These are phyloP conservation scores for Singerocomus rubriflavus DNA, from an alignment of 1,284 basidiomycete species.

Conservation along the genomic window DNA sequence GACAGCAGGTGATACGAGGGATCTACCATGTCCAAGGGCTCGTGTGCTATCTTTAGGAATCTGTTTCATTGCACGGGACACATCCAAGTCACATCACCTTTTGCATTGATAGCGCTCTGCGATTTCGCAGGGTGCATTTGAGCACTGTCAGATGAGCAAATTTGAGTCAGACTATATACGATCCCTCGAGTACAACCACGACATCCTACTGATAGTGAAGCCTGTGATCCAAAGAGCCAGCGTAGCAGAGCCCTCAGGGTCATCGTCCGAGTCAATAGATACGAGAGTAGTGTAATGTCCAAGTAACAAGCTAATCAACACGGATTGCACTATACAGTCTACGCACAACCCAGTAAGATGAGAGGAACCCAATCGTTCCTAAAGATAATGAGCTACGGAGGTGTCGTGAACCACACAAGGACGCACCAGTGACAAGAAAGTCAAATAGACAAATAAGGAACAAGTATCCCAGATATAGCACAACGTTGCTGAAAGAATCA, in stretches of 20 bases:
- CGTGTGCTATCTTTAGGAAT: background rate
- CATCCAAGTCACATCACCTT: background rate
- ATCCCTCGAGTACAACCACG: background rate
- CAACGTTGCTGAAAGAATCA: constrained; percentile 79
- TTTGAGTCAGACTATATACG: background rate
- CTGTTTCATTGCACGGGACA: background rate
- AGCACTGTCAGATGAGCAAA: background rate
- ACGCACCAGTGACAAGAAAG: constrained; percentile 84
- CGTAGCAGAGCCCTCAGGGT: background rate
- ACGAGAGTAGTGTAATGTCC: constrained; percentile 12
- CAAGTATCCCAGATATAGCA: constrained; percentile 92
- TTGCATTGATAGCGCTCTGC: too few relatives aligned
- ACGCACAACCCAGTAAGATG: constrained; percentile 84
- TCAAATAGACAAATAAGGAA: constrained; percentile 79
- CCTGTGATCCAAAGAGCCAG: background rate
- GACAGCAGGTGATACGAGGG: background rate
- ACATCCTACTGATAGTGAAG: background rate
- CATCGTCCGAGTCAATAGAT: constrained; percentile 16
- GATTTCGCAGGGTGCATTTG: background rate
- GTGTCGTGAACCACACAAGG: constrained; percentile 1
- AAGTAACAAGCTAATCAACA: constrained; percentile 49
- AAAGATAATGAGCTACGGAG: constrained; percentile 10
- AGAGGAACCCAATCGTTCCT: constrained; percentile 85
- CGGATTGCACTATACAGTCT: constrained; percentile 79
- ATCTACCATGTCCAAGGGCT: background rate